These are phyloP conservation scores for Hypoxylon intermedium DNA, from an alignment of 495 filamentous ascomycete species.

Conservation along the genomic window DNA sequence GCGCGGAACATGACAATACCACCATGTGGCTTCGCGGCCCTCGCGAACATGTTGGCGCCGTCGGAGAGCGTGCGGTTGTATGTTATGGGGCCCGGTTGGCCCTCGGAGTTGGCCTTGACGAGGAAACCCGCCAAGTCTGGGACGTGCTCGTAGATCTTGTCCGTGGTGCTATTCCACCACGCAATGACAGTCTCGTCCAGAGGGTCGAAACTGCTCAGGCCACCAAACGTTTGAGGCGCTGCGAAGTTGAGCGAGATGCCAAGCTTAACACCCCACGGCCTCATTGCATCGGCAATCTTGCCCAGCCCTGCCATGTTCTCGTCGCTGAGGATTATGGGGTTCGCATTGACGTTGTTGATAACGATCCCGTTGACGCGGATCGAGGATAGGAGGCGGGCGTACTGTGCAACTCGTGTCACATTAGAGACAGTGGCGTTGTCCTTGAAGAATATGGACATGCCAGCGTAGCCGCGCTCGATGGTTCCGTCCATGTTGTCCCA, in stretches of 20 bases:
- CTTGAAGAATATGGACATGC: slow-evolving; percentile 71
- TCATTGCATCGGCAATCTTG: slow-evolving; percentile 67
- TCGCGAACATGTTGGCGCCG: slow-evolving; percentile 74
- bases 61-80: slow-evolving; percentile 74
- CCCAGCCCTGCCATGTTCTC: slow-evolving; percentile 67
- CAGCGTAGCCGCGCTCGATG: slow-evolving; percentile 74
- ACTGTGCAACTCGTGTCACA: slow-evolving; percentile 64
- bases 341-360: slow-evolving; percentile 78
- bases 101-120: slow-evolving; percentile 77
- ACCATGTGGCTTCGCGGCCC: slow-evolving; percentile 64
- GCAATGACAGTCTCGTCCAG: slow-evolving; percentile 63
- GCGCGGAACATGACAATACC: slow-evolving; percentile 76
- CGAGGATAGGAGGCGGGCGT: slow-evolving; percentile 73
- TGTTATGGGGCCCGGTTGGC: slow-evolving; percentile 71
- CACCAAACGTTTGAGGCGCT: slow-evolving; percentile 64
- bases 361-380: slow-evolving; percentile 70
- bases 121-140: slow-evolving; percentile 75
- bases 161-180: slow-evolving; percentile 68
- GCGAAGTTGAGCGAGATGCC: slow-evolving; percentile 74
- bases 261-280: slow-evolving; percentile 71
- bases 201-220: slow-evolving; percentile 68
- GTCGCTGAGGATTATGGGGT: slow-evolving; percentile 60
- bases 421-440: slow-evolving; percentile 62
- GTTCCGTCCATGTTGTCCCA: slow-evolving; percentile 78
- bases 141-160: slow-evolving; percentile 63